Base-by-base conservation (phyloP, 1,284 basidiomycete genomes). In the Austroboletus novae-zelandiae region DNA sequence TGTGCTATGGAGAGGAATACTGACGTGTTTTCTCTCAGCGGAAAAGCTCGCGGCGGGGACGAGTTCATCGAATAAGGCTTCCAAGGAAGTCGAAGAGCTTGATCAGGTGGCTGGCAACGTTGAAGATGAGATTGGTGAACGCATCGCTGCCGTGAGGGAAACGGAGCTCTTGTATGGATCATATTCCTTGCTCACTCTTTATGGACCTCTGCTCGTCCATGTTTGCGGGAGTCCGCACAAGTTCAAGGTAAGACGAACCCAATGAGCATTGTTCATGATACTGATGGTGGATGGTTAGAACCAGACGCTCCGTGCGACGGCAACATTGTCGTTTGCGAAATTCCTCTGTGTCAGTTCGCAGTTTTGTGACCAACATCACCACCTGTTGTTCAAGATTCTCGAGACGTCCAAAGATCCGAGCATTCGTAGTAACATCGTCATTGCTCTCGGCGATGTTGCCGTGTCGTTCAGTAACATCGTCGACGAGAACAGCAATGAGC, bases 81-180 rank as follows among this genome's bases (percentile, higher is more conserved):
- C 73, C 11, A 92, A 93, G 64, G 86, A 90, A 34, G 79, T 74
- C 14, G 94, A 96, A 61, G 94, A 98, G 64, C 82, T 99, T 0
- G 96, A 99, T 57, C 94, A 97, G 61, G 96, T 99, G 2, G 93
- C 91, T 1, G 96, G 97, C 4, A 98, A 96, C 61, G 95, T 94
- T 18, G 96, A 99, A 68, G 96, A 99, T 67, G 96, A 99, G 64
- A 96, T 98, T 59, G 96, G 94, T 15, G 97, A 99, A 53, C 80
- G 89, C 6, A 90, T 99, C 40, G 84, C 85, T 3, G 80, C 74
- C 2, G 82, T 98, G 49, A 78, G 92, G 29, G 97, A 99, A 71
- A 81, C 80, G 14, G 95, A 98, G 71, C 74, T 99, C 43, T 74
- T 98, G 14, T 94, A 90, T 61, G 92, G 94, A 3, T 75, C 83